Conservation (phyloP, 352 stramenopile genomes). For the Phytophthora nicotianae region DNA sequence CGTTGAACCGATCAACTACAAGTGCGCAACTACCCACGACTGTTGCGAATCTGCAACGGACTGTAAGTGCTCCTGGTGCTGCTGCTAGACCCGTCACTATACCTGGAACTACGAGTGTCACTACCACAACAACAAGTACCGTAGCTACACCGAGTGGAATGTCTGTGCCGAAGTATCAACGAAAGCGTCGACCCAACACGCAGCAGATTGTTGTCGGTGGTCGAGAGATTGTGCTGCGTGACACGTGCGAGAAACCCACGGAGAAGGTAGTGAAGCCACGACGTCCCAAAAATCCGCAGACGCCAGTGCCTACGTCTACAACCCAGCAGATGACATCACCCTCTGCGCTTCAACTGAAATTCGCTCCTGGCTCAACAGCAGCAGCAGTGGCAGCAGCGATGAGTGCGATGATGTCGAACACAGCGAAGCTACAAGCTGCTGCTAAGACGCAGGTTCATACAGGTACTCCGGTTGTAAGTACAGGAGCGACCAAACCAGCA, state of each 20-base stretch:
- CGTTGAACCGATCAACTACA: conserved; percentile 23
- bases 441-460: conserved; percentile 7
- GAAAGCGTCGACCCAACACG: conserved; percentile 55
- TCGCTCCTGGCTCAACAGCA: conserved; percentile 28
- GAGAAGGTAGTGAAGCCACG: conserved; percentile 67
- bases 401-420: conserved; percentile 37
- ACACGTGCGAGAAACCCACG: conserved; percentile 63
- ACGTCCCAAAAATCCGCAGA: conserved; percentile 29
- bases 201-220: conserved; percentile 55
- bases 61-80: conserved; percentile 12
- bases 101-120: not conserved
- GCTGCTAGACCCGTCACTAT: conserved; percentile 8
- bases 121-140: not conserved
- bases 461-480: not conserved
- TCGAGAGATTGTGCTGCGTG: conserved; percentile 48
- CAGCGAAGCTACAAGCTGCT: conserved; percentile 25
- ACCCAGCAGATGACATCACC: conserved; percentile 23
- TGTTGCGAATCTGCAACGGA: conserved; percentile 11
- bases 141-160: conserved; percentile 6
- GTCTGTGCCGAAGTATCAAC: conserved; percentile 23
- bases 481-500: conserved; percentile 1
- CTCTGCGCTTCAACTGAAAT: conserved; percentile 31
- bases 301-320: conserved; percentile 6
- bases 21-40: conserved; percentile 7
- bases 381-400: conserved; percentile 33